Percentiles rank a stretch among this genome's conserved stretches.
phyloP scores from a whole-genome alignment of 1,139 yeast species.

The Schwanniomyces etchellsii region DNA sequence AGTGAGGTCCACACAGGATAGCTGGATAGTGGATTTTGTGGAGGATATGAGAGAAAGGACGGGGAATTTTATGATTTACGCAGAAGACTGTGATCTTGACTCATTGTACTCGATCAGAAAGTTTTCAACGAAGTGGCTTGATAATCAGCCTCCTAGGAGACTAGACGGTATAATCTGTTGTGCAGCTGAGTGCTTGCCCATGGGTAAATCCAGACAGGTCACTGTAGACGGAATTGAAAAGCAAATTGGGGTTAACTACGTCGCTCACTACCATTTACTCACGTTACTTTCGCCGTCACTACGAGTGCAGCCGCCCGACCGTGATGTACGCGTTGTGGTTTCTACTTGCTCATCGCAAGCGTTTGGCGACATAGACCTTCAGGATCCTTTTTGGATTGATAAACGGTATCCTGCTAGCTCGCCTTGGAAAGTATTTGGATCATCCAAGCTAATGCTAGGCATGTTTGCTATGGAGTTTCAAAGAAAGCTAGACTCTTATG shows the following conservation, averaged over 20 bases:
- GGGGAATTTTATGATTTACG: conserved; percentile 70
- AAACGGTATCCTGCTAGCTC: conserved; percentile 53
- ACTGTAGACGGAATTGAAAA: conserved; percentile 80
- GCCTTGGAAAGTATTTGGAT: conserved; percentile 78
- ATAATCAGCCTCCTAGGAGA: conserved; percentile 84
- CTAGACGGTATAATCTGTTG: conserved; percentile 84
- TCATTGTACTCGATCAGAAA: conserved; percentile 74
- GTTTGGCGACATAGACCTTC: conserved; percentile 57
- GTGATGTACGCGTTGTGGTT: conserved; percentile 79
- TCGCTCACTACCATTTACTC: conserved; percentile 74
- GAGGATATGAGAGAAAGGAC: conserved; percentile 70
- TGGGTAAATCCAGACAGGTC: conserved; percentile 52
- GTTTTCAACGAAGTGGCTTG: conserved; percentile 93
- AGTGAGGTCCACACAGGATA: conserved; percentile 58
- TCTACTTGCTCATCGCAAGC: conserved; percentile 76
- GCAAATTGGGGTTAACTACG: conserved; percentile 79
- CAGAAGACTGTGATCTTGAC: conserved; percentile 80
- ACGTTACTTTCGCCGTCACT: conserved; percentile 76
- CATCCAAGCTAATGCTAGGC: conserved; percentile 71
- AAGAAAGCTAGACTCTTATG: conserved; percentile 48
- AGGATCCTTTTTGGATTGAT: conserved; percentile 63
- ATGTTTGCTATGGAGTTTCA: conserved; percentile 76
- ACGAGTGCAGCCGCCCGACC: conserved; percentile 85
- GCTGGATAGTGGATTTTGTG: conserved; percentile 76
- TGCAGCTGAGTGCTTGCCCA: conserved; percentile 80